Evolutionary conservation across 2,329 filamentous ascomycete species (phyloP), one percentile per base, ranked within the genome.

Genomic region (Malbranchea zuffiana): DNA sequence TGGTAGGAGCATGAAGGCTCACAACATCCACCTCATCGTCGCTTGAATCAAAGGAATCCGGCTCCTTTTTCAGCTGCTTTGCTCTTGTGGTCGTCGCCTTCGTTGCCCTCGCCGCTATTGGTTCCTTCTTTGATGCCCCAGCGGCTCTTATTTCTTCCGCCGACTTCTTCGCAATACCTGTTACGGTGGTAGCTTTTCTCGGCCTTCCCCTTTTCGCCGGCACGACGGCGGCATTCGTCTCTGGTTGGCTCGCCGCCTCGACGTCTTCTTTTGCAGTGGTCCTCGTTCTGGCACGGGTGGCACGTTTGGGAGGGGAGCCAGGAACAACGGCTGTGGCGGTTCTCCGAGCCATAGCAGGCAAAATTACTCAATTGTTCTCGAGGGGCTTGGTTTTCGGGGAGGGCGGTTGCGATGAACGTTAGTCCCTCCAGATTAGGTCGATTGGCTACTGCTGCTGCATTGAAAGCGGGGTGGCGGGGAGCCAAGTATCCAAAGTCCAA

Each of bases 1-100:
- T 30, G 1, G 24, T 23, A 3, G 21, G 29, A 26, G 11, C 32
- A 10, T 26, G 29, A n/a, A 40, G 28, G n/a, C 31, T 39, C 7
- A 47, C 43, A 31, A 47, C 38, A 28, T 47, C 35, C 39, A 47
- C 39, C 28, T 47, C 45, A 35, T 47, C 45, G 10, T 45, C 45
- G 21, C 44, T 47, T 3, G 39, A 39, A 5, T 41, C 44, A 7
- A 28, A 28, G 37, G 6, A 30, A 8, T 18, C 10, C 21, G 20
- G 24, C 35, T 7, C 11, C 15, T 17, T 23, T 21, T 4, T 36
- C 27, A 6, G 16, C 15, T 3, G 13, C n/a, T 32, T 39, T 42
- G 20, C 25, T 35, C 30, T n/a, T 38, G 13, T 7, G n/a, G 4
- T 29, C 29, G 20, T 39, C 6, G 34, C n/a, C 24, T 37, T 41